Evolutionary conservation across 176 grass and related monocot genomes (phyloP).

Genomic region (Carex littledalei): DNA sequence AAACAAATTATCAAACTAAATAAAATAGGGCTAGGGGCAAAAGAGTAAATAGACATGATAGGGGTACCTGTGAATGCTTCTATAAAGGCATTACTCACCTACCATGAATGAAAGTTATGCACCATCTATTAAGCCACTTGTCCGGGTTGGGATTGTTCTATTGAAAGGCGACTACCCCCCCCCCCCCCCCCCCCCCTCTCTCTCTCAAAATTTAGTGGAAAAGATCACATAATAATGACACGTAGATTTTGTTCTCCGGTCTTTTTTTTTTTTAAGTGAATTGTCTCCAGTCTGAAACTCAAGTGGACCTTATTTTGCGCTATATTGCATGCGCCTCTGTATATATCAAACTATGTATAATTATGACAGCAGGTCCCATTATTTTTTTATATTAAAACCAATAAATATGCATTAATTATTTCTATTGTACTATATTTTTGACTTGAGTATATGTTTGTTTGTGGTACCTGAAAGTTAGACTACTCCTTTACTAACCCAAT

Average conservation of each 20-base stretch:
- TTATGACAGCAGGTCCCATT: background rate
- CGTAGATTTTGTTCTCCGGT: constrained; percentile 24
- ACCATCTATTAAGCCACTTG: constrained; percentile 29
- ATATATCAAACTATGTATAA: background rate
- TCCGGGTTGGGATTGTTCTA: constrained; percentile 15
- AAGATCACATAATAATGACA: constrained; percentile 29
- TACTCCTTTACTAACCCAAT: background rate
- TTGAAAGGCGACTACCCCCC: constrained; percentile 10
- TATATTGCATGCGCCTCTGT: constrained; percentile 2
- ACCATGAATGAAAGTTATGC: constrained; percentile 41
- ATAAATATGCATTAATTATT: constrained; percentile 12
- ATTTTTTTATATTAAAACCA: background rate
- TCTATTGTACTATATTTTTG: constrained; percentile 11
- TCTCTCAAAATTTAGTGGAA: constrained; percentile 1
- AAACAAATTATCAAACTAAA: constrained; percentile 3
- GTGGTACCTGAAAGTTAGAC: background rate
- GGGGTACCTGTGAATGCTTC: constrained; percentile 21
- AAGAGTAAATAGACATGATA: constrained; percentile 11
- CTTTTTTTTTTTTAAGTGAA: background rate
- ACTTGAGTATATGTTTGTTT: background rate
- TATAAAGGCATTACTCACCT: constrained; percentile 30
- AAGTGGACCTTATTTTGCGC: constrained; percentile 20
- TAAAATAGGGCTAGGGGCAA: background rate
- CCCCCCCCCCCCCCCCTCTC: background rate
- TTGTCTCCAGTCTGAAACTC: background rate